Base-by-base conservation (phyloP, 768 basidiomycete genomes). In the Pisolithus albus region DNA sequence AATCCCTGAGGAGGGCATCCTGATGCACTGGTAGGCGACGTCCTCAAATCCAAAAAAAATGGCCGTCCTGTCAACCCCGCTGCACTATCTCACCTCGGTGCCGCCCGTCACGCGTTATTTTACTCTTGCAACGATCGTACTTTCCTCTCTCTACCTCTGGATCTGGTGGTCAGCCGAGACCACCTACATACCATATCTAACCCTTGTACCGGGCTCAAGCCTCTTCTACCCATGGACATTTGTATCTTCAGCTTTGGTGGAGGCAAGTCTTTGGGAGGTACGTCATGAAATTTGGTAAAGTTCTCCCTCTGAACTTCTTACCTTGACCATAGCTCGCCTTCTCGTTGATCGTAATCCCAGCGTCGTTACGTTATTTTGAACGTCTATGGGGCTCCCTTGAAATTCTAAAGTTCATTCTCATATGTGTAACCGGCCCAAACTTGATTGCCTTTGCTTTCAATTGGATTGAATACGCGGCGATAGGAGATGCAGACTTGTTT, bases 141-240 rank as follows among this genome's bases (percentile, higher is more conserved):
- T 71, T 10, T 80, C 85, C 23, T 70, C 81, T 56, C 58, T 83
- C 51, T 86, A 85, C 70, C 74, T 76, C 56, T 87, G 82, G 77
- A 69, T 86, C 44, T 72, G 70, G 59, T 90, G 81, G 80, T 58
- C 76, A 61, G 66, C 75, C 65, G 59, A 61, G 61, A 53, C 68
- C 65, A 54, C 71, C 61, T 50, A 74, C 62, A 58, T 69, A 26
- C 82, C 86, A 28, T 94, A 87, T 70, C 74, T 95, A 61, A 82
- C 85, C 6, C 72, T 94, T 53, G 75, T 89, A 10, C 93, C 93
- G 5, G 93, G 92, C 13, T 77, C 79, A 39, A 85, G 84, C 60
- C 59, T 92, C 28, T 90, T 85, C 66, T 83, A 84, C 55, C 95
- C 95, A 43, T 99, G 96, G 96, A 92, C 92, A 3, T 78, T 98